Conservation (phyloP, 129 eudicot genomes). For the Artemisia annua region DNA sequence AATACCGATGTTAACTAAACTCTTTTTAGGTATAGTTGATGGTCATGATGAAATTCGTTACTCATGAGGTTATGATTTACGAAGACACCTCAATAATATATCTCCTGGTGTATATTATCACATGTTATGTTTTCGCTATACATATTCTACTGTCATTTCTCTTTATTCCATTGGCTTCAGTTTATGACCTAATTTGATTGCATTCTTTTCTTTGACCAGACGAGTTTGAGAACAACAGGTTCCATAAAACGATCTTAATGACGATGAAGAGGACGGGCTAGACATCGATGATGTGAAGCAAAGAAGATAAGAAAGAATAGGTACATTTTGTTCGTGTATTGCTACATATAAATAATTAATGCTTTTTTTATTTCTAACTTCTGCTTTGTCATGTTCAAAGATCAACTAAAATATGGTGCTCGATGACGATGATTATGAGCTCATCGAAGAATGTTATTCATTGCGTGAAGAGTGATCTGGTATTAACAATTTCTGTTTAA, state of each 20-base stretch:
- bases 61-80: background rate
- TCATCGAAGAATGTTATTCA: conserved; percentile 32
- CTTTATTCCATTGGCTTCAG: conserved; percentile 18
- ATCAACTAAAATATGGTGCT: no score
- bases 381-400: no score
- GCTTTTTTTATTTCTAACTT: no score
- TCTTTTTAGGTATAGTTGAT: no score
- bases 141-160: background rate
- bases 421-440: no score
- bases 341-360: no score
- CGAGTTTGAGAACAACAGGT: conserved; percentile 70
- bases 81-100: background rate
- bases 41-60: no score
- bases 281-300: no score
- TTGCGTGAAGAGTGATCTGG: conserved; percentile 90
- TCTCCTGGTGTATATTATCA: background rate
- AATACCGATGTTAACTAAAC: no score
- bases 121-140: background rate
- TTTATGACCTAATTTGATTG: conserved; percentile 33
- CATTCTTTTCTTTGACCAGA: conserved; percentile 39
- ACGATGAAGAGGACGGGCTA: no score
- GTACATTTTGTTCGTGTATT: no score
- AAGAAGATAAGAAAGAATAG: no score
- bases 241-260: conserved; percentile 52
- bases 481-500: conserved; percentile 34